These are phyloP conservation scores for Colletotrichum filicis DNA, from an alignment of 2,329 filamentous ascomycete species.

Conservation along the genomic window DNA sequence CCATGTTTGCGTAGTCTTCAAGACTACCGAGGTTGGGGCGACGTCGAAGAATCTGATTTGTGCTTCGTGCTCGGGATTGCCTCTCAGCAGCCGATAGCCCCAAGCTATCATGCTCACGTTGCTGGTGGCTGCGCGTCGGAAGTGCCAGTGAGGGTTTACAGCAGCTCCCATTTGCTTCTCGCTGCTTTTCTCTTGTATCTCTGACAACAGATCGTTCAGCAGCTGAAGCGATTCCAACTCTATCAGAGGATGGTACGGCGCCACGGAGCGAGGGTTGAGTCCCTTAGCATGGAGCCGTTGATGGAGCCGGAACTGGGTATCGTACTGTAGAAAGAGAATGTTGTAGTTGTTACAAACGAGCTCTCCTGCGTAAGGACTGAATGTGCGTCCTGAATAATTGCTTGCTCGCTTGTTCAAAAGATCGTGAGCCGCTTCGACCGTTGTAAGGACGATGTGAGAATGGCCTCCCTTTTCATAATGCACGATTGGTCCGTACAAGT, in stretches of 20 bases:
- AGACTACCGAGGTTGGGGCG: not conserved
- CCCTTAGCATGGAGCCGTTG: conserved; percentile 7
- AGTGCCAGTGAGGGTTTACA: not conserved
- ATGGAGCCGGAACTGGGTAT: not conserved
- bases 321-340: conserved; percentile 23
- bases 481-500: conserved; percentile 5
- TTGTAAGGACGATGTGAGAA: conserved; percentile 5
- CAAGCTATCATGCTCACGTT: conserved; percentile 5
- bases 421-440: conserved; percentile 20
- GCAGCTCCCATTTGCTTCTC: not conserved
- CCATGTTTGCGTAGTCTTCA: not conserved
- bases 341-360: not conserved
- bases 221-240: conserved; percentile 13
- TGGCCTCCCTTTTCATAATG: not conserved
- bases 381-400: conserved; percentile 9
- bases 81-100: conserved; percentile 8
- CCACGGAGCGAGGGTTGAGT: not conserved
- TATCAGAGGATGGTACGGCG: not conserved
- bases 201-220: not conserved
- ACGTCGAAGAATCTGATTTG: conserved; percentile 6
- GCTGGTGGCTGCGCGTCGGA: conserved; percentile 8
- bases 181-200: not conserved
- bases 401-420: conserved; percentile 16
- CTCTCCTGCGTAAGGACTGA: not conserved
- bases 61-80: not conserved